Evolutionary conservation across 768 basidiomycete genomes (phyloP).

Genomic region (Collybia sp.): DNA sequence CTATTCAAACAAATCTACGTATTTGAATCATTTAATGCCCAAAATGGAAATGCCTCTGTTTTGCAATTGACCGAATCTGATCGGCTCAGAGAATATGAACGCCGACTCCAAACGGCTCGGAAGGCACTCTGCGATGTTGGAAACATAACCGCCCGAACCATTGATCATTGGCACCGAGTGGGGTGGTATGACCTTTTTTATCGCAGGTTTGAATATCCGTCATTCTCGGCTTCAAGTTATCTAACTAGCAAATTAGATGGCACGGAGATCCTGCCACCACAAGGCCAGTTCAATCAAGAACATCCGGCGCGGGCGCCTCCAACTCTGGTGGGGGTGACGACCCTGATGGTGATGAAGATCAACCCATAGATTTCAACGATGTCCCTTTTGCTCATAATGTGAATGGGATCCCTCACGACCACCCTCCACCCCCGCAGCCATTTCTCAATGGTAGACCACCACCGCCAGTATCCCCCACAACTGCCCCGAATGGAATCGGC

Average conservation of each 20-base stretch:
- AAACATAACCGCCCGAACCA: conserved; percentile 65
- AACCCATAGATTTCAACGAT: conserved; percentile 37
- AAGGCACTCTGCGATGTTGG: conserved; percentile 67
- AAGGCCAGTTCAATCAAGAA: conserved; percentile 37
- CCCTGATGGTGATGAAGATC: conserved; percentile 48
- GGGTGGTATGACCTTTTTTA: conserved; percentile 79
- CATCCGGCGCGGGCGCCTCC: conserved; percentile 20
- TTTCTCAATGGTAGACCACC: conserved; percentile 11
- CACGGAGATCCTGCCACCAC: conserved; percentile 61
- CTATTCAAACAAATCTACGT: conserved; percentile 79
- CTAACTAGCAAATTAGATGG: conserved; percentile 38
- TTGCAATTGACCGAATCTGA: conserved; percentile 51
- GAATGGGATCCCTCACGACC: conserved; percentile 26
- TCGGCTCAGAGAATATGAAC: conserved; percentile 66
- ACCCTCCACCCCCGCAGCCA: conserved; percentile 31
- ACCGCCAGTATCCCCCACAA: conserved; percentile 18
- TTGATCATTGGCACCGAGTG: conserved; percentile 75
- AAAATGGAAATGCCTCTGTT: conserved; percentile 30
- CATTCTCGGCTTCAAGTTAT: conserved; percentile 1
- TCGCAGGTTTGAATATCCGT: conserved; percentile 40
- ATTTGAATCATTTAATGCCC: conserved; percentile 52
- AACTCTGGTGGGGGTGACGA: conserved; percentile 34
- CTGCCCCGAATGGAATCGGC: conserved; percentile 12
- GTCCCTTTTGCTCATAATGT: conserved; percentile 27
- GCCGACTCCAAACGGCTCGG: conserved; percentile 61